Conservation (phyloP, 2,329 filamentous ascomycete species). For the Aspergillus awamori region DNA sequence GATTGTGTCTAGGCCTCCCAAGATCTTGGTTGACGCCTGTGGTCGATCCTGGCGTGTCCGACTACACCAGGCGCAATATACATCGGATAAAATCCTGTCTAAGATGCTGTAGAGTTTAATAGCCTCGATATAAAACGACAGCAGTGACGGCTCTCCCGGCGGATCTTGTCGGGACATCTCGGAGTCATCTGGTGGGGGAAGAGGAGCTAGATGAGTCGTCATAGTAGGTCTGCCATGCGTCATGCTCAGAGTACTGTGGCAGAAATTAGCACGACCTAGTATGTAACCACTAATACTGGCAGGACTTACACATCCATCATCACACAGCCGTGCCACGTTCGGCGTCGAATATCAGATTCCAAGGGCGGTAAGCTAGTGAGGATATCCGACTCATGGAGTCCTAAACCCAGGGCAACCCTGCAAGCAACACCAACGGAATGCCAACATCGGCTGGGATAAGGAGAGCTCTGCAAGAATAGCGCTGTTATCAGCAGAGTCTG, state of each 20-base stretch:
- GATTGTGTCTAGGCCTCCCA: constrained; percentile 25
- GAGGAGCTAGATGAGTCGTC: constrained; percentile 31
- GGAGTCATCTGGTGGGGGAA: constrained; percentile 23
- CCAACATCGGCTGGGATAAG: constrained; percentile 47
- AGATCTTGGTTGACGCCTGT: background rate
- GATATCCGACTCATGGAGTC: constrained; percentile 38
- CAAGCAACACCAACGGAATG: constrained; percentile 48
- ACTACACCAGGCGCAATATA: constrained; percentile 37
- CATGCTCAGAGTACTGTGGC: constrained; percentile 34
- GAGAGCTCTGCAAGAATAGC: constrained; percentile 45
- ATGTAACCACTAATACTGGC: no score
- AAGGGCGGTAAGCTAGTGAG: constrained; percentile 18
- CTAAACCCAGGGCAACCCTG: constrained; percentile 46
- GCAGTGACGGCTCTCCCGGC: constrained; percentile 20
- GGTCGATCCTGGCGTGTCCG: background rate
- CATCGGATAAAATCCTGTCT: constrained; percentile 37
- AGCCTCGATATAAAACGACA: constrained; percentile 32
- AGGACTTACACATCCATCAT: constrained; percentile 40
- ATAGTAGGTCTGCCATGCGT: constrained; percentile 41
- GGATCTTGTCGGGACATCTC: background rate
- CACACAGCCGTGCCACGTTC: constrained; percentile 45
- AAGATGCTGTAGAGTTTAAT: constrained; percentile 34
- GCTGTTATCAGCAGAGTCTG: constrained; percentile 47
- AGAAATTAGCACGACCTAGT: no score
- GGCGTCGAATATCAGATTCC: constrained; percentile 39